Percentiles rank a stretch among this genome's conserved stretches.
Conservation (phyloP, 1,139 yeast genomes). For the Saccharomyces hybrid region DNA sequence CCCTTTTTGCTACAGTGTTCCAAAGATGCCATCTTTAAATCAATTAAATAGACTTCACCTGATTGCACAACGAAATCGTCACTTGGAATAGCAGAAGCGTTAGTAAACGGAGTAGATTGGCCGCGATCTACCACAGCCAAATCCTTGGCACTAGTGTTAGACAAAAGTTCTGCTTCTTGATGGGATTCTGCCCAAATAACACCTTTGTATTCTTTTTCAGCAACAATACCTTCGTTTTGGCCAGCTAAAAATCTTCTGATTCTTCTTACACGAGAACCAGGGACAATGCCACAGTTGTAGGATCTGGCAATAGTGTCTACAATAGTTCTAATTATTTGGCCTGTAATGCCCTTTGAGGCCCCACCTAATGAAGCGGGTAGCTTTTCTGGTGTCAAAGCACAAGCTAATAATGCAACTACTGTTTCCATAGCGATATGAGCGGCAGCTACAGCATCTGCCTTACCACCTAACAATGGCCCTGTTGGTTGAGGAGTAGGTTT, state of each 20-base stretch:
- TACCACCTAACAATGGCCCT: conserved; percentile 74
- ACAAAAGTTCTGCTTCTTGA: conserved; percentile 57
- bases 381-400: conserved; percentile 67
- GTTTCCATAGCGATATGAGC: conserved; percentile 84
- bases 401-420: conserved; percentile 63
- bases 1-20: conserved; percentile 50
- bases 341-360: conserved; percentile 42
- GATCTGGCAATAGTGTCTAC: conserved; percentile 77
- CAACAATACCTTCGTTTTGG: conserved; percentile 84
- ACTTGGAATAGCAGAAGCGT: conserved; percentile 51
- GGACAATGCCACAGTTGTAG: conserved; percentile 77
- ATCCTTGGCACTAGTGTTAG: conserved; percentile 36
- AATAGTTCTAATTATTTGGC: conserved; percentile 57
- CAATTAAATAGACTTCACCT: conserved; percentile 85
- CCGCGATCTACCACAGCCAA: conserved; percentile 34
- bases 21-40: conserved; percentile 71
- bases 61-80: conserved; percentile 64
- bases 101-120: conserved; percentile 28
- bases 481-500: conserved; percentile 40
- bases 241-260: conserved; percentile 91
- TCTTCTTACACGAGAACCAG: conserved; percentile 88
- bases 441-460: conserved; percentile 90
- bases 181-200: conserved; percentile 84
- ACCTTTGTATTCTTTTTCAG: conserved; percentile 87
- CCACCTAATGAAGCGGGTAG: conserved; percentile 37